Base-by-base conservation (phyloP, 345 rosid species). In the Theobroma cacao region DNA sequence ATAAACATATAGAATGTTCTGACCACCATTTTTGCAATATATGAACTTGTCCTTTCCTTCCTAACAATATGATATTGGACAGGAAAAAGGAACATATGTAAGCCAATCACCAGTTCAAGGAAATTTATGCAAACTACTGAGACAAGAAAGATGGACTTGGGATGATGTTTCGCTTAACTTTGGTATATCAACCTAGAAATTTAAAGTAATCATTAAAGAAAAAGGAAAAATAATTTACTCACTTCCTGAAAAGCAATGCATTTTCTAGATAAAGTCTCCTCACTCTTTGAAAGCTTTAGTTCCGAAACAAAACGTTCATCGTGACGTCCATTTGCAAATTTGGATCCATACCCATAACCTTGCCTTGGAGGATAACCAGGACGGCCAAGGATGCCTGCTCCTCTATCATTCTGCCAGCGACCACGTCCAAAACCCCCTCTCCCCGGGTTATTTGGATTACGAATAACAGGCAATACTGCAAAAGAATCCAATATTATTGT, bases 301-400 rank as follows among this genome's bases (percentile, higher is more conserved):
- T 96, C 99, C 7, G 99, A 94, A 71, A 96, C 95, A 86, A 92
- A 87, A 33, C 95, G 91, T 78, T 96, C 99, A 84, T 92, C 98
- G 28, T 92, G 97, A 81, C 81, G 94, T 78, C 90, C 91, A 74
- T 84, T 94, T 59, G 87, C 77, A 83, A 88, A 96, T 86, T 86
- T 94, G 10, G 87, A 75, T 33, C 90, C 90, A 81, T 78, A 89
- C 58, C 97, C 97, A 87, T 75, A 93, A 75, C 93, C 89, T 80
- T 90, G 94, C 79, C 96, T 83, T 5, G 83, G 91, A 71, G 95
- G 97, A 83, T 81, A 90, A 87, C 95, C 95, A 38, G 98, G 99
- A 36, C 97, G 91, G 55, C 98, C 98, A 81, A 96, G 98, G 72
- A 92, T 85, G 75, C 98, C 98, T 22, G 91, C 91, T 77, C 98